Base-by-base conservation (phyloP, 352 stramenopile species). In the Hyphochytrium catenoides region DNA sequence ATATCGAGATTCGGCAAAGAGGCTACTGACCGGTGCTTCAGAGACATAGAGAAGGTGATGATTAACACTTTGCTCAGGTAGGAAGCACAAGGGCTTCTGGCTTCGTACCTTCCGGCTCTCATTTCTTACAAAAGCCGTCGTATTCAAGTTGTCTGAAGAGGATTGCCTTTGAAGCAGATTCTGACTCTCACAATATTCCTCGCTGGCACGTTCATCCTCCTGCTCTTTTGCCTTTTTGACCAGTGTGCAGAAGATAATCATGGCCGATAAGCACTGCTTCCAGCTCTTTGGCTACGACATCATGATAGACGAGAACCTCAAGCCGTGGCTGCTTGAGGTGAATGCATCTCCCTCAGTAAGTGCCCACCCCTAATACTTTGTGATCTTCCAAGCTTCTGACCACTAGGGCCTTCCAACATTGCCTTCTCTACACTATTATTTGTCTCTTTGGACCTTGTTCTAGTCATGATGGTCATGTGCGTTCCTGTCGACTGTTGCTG, bases 241-340 rank as follows among this genome's bases (percentile, higher is more conserved):
- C 20, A 65, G 64, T 24, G 74, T 92, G 20, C 75, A 93, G 52
- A 78, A 90, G 41, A 68, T 85, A 41, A 92, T 94, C 43, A 89
- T 94, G 37, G 81, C 86, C 38, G 81, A 93, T 57, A 89, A 89
- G 41, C 78, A 94, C 56, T 92, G 78, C 57, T 94, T 93, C 36
- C 74, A 94, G 46, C 57, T 94, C 11, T 94, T 92, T 50, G 82
- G 81, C 24, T 91, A 86, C 44, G 75, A 87, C 39, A 59, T 90
- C 26, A 79, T 91, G 61, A 83, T 90, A 31, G 76, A 90, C 41
- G 62, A 83, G 45, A 75, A 74, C 14, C 55, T 91, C 32, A 85
- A 88, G 47, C 70, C 74, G 4, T 91, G 74, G 76, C 52, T 91
- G 20, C 50, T 91, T 9, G 76, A 94, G 52, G 82, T 94, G 14